Conservation (phyloP, 2,329 filamentous ascomycete genomes). For the Diaporthe sp. region DNA sequence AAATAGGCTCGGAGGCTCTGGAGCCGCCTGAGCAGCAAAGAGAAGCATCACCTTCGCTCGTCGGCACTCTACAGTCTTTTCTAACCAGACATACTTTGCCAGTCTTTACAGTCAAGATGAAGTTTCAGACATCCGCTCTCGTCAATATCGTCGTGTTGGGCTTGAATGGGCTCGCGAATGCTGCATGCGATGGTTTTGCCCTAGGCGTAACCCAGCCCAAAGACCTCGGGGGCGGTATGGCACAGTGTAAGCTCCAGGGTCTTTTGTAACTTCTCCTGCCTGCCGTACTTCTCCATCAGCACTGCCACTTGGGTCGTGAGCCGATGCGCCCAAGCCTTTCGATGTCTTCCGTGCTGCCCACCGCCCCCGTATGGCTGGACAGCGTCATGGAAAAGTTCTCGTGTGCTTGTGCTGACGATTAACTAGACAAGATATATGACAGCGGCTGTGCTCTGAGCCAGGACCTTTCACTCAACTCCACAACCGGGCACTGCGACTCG, state of each 20-base stretch:
- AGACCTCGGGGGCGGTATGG: neutral
- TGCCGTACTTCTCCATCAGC: no score
- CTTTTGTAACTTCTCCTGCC: neutral
- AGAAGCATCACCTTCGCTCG: neutral
- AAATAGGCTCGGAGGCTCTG: conserved; percentile 22
- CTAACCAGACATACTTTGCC: neutral
- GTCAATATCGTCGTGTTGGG: neutral
- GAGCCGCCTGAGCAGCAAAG: neutral
- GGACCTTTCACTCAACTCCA: conserved; percentile 11
- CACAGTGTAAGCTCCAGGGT: neutral
- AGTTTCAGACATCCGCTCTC: neutral
- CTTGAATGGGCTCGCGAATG: neutral
- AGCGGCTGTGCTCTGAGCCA: conserved; percentile 15
- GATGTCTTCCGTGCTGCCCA: no score
- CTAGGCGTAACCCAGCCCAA: neutral
- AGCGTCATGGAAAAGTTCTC: neutral
- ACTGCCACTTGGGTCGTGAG: neutral
- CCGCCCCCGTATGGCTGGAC: neutral
- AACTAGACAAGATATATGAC: conserved; percentile 27
- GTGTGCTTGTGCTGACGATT: neutral
- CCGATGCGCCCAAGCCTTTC: neutral
- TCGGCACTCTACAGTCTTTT: neutral
- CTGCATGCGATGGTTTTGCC: neutral
- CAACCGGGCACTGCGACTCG: conserved; percentile 29
- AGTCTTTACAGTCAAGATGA: conserved; percentile 23